phyloP scores from a whole-genome alignment of 2,329 filamentous ascomycete genomes.

The Graphilbum fragrans region DNA sequence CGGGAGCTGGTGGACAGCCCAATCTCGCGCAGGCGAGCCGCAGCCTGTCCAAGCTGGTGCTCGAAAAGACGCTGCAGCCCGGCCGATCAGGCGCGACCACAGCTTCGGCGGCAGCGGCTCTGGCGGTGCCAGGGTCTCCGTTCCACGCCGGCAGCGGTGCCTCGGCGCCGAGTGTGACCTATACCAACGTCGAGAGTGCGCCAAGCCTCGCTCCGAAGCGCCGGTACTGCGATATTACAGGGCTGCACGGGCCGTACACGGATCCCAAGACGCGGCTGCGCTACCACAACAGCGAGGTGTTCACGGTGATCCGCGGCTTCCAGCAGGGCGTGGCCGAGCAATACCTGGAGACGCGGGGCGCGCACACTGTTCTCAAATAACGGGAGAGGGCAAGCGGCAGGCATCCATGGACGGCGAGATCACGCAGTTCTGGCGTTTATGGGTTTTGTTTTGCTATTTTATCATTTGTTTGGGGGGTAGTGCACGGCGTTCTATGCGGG shows the following conservation, averaged over 20 bases:
- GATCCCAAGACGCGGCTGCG: slow-evolving; percentile 90
- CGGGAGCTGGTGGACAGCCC: slow-evolving; percentile 22
- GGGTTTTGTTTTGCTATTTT: not conserved
- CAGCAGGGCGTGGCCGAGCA: slow-evolving; percentile 76
- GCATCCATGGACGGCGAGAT: not conserved
- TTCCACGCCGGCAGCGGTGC: slow-evolving; percentile 10
- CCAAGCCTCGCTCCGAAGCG: slow-evolving; percentile 75
- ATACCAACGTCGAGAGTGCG: slow-evolving; percentile 87
- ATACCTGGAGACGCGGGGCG: slow-evolving; percentile 79
- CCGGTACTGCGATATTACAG: slow-evolving; percentile 93
- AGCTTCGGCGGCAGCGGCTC: not conserved
- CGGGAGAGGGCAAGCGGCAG: not conserved
- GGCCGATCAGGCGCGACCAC: slow-evolving; percentile 8
- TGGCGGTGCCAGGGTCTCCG: not conserved
- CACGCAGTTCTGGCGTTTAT: not conserved
- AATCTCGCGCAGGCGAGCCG: slow-evolving; percentile 86
- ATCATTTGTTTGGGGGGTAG: not conserved
- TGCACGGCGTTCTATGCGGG: no score
- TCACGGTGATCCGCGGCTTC: slow-evolving; percentile 67
- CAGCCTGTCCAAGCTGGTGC: slow-evolving; percentile 73
- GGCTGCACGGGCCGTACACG: slow-evolving; percentile 78
- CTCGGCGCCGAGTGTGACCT: slow-evolving; percentile 64
- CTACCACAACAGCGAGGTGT: slow-evolving; percentile 90
- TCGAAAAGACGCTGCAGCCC: slow-evolving; percentile 63
- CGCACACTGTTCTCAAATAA: slow-evolving; percentile 88